Percentiles rank a stretch among this genome's conserved stretches.
phyloP scores from a whole-genome alignment of 2,329 filamentous ascomycete genomes.

The Paracoccidioides lutzii region DNA sequence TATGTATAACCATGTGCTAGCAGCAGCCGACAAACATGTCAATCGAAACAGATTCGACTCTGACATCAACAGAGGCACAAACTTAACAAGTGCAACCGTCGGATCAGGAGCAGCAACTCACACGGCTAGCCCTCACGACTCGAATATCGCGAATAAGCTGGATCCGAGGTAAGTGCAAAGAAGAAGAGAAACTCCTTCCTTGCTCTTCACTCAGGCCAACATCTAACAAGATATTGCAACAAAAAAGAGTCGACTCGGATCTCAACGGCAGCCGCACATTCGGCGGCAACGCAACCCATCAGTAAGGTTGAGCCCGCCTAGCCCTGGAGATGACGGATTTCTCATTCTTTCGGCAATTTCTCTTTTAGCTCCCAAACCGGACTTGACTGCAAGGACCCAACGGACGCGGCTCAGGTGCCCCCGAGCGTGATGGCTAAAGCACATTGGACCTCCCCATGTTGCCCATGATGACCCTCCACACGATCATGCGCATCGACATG shows the following conservation, averaged over 20 bases:
- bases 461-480: constrained; percentile 35
- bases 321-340: neutral
- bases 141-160: constrained; percentile 27
- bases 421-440: constrained; percentile 40
- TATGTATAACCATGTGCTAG: too few species aligned
- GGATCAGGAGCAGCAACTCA: too few species aligned
- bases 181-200: neutral
- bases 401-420: constrained; percentile 45
- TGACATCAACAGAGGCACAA: too few species aligned
- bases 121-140: too few species aligned
- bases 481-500: constrained; percentile 37
- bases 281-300: neutral
- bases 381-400: constrained; percentile 32
- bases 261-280: constrained; percentile 3
- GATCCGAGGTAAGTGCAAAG: constrained; percentile 28
- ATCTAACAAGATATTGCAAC: neutral
- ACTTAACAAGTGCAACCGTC: too few species aligned
- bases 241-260: constrained; percentile 1
- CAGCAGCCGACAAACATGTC: too few species aligned
- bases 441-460: constrained; percentile 36
- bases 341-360: neutral
- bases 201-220: too few species aligned
- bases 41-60: too few species aligned
- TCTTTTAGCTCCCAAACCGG: neutral
- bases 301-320: constrained; percentile 1